A percentile compares a stretch with the other conserved stretches of the same genome.
phyloP scores from a whole-genome alignment of 2,329 filamentous ascomycete genomes.

The Fusarium sp. region DNA sequence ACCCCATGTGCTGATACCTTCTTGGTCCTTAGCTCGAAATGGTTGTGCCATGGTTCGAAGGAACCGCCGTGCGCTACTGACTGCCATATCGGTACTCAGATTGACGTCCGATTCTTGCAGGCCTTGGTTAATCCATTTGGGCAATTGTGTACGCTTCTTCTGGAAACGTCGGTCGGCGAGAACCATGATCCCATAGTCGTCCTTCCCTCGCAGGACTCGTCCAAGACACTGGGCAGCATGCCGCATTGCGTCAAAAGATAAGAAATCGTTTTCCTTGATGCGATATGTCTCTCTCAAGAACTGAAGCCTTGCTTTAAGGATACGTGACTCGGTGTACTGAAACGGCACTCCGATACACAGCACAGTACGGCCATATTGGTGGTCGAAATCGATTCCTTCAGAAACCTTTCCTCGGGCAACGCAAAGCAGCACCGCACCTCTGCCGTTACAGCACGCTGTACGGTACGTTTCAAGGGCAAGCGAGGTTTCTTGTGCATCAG shows the following conservation, averaged over 20 bases:
- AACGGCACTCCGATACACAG: constrained; percentile 97
- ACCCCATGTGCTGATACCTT: constrained; percentile 94
- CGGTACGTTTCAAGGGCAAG: constrained; percentile 96
- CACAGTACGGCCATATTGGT: constrained; percentile 96
- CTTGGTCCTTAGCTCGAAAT: constrained; percentile 83
- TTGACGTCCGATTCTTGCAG: constrained; percentile 88
- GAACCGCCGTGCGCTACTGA: constrained; percentile 89
- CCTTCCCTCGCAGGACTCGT: constrained; percentile 93
- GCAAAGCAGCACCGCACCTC: constrained; percentile 91
- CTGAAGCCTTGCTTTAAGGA: constrained; percentile 93
- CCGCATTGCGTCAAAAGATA: constrained; percentile 99
- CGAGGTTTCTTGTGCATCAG: constrained; percentile 96
- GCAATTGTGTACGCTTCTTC: constrained; percentile 89
- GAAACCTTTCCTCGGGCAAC: constrained; percentile 97
- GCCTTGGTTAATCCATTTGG: constrained; percentile 95
- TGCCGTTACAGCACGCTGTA: constrained; percentile 96
- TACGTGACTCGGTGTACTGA: constrained; percentile 97
- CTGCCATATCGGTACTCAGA: constrained; percentile 94
- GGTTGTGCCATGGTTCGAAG: constrained; percentile 92
- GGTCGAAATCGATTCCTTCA: constrained; percentile 98
- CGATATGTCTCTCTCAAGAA: constrained; percentile 97
- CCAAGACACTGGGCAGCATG: constrained; percentile 97
- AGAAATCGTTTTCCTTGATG: constrained; percentile 95
- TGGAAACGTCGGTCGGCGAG: constrained; percentile 93
- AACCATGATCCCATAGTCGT: constrained; percentile 99